A percentile compares a stretch with the other conserved stretches of the same genome.
These are phyloP conservation scores for Scedosporium dehoogii DNA, from an alignment of 2,329 filamentous ascomycete species.

Conservation along the genomic window DNA sequence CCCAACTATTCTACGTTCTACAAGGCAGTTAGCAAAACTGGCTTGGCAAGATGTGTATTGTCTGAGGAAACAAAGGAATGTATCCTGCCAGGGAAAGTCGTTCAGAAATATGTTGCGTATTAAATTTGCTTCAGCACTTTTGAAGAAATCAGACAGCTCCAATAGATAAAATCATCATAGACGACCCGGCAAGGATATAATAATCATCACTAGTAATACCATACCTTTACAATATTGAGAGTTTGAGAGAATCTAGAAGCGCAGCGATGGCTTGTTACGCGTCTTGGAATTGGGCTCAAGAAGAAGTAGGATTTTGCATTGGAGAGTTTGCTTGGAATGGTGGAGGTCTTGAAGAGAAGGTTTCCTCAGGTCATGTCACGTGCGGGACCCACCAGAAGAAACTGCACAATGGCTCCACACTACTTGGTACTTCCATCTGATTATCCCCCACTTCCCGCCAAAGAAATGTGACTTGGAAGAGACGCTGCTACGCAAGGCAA, in stretches of 20 bases:
- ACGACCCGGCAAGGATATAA: slow-evolving; percentile 2
- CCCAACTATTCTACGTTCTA: neutral
- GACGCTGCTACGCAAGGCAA: too few species aligned
- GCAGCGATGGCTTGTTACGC: neutral
- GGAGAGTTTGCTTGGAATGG: neutral
- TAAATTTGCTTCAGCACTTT: slow-evolving; percentile 47
- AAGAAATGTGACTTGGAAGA: too few species aligned
- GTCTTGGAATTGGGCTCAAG: neutral
- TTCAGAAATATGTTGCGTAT: slow-evolving; percentile 45
- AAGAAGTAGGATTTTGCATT: neutral
- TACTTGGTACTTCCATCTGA: too few species aligned
- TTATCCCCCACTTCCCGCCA: too few species aligned
- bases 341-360: neutral
- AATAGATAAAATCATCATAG: slow-evolving; percentile 50
- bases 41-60: slow-evolving; percentile 10
- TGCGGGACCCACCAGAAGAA: too few species aligned
- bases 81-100: slow-evolving; percentile 7
- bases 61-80: neutral
- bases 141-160: slow-evolving; percentile 62
- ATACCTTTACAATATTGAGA: neutral
- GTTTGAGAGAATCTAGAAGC: neutral
- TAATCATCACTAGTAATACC: neutral
- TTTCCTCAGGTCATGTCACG: too few species aligned
- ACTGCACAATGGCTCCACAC: too few species aligned
- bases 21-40: slow-evolving; percentile 4